These are phyloP conservation scores for Solanum hybrid DNA, from an alignment of 305 asterid species.

Conservation along the genomic window DNA sequence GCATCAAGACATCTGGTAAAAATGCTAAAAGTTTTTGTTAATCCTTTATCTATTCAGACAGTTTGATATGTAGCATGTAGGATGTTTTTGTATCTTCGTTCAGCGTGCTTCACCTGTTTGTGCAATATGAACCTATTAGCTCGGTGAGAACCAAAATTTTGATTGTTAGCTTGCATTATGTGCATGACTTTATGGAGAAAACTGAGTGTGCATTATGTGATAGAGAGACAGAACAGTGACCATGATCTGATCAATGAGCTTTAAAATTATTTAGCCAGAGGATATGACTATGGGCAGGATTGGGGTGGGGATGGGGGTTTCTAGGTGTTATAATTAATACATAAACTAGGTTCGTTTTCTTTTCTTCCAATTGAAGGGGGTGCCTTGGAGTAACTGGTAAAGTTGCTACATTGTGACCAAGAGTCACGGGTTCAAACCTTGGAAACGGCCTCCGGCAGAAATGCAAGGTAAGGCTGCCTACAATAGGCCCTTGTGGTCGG, in stretches of 20 bases:
- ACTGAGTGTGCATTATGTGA: neutral
- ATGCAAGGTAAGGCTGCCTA: neutral
- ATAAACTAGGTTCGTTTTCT: neutral
- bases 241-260: neutral
- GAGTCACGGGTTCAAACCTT: neutral
- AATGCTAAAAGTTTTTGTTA: neutral
- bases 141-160: neutral
- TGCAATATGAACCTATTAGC: neutral
- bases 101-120: neutral
- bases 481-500: neutral
- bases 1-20: conserved; percentile 81
- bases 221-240: neutral
- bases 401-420: neutral
- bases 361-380: neutral
- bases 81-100: neutral
- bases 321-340: neutral
- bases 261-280: neutral
- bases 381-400: neutral
- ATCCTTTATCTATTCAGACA: neutral
- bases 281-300: neutral
- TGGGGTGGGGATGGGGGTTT: neutral
- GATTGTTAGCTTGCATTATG: neutral
- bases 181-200: neutral
- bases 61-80: neutral
- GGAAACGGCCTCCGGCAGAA: neutral